These are phyloP conservation scores for Westerdykella sp. DNA, from an alignment of 2,329 filamentous ascomycete genomes.

Conservation along the genomic window DNA sequence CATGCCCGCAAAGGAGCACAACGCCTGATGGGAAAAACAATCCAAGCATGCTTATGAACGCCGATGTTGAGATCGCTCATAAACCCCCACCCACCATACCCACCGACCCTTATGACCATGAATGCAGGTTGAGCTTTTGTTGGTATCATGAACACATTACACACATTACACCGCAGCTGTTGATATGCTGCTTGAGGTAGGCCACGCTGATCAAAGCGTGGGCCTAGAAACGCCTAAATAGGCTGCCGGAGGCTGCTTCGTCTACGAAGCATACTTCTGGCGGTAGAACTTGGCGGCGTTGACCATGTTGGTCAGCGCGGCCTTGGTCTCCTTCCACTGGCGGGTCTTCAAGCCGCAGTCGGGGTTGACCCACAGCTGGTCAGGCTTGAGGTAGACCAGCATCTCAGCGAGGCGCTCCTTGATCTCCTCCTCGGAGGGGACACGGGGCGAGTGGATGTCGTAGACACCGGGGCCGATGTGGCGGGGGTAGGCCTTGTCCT, in stretches of 20 bases:
- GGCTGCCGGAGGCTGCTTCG: slow-evolving; percentile 8
- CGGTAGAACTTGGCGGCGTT: slow-evolving; percentile 97
- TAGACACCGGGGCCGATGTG: slow-evolving; percentile 99
- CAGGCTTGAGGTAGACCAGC: slow-evolving; percentile 88
- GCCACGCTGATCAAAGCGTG: slow-evolving; percentile 28
- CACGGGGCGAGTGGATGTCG: slow-evolving; percentile 98
- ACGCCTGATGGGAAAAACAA: neutral
- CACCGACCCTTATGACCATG: slow-evolving; percentile 25
- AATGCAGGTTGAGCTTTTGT: slow-evolving; percentile 40
- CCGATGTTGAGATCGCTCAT: slow-evolving; percentile 38
- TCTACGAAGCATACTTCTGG: slow-evolving; percentile 67
- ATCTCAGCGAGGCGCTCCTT: slow-evolving; percentile 97
- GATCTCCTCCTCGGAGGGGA: slow-evolving; percentile 96
- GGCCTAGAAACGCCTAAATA: slow-evolving; percentile 15
- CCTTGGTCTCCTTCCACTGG: slow-evolving; percentile 98
- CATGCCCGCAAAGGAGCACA: neutral
- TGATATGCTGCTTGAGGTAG: slow-evolving; percentile 31
- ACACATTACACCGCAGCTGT: slow-evolving; percentile 37
- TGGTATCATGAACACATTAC: slow-evolving; percentile 38
- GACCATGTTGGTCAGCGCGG: slow-evolving; percentile 92
- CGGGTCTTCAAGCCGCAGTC: slow-evolving; percentile 99
- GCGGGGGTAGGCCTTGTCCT: slow-evolving; percentile 92
- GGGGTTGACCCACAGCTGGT: slow-evolving; percentile 99
- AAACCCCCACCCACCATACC: slow-evolving; percentile 16
- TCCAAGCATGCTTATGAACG: slow-evolving; percentile 23